Evolutionary conservation across 2,329 filamentous ascomycete species (phyloP), one percentile per base, ranked within the genome.

Genomic region (Sclerotinia sclerotiorum): DNA sequence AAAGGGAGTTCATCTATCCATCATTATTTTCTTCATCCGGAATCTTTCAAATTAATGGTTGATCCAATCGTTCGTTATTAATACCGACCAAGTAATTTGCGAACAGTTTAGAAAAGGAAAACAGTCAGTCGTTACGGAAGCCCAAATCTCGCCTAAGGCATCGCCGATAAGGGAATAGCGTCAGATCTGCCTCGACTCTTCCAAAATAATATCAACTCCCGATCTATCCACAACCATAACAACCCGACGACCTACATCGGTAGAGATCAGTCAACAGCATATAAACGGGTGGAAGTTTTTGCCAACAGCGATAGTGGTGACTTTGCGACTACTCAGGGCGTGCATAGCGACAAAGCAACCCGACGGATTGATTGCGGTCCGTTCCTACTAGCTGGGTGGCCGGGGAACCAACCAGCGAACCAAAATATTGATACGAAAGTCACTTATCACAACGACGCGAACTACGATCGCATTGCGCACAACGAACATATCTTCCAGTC

Each of bases 141-240:
- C 51, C 48, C 32, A 42, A 44, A 56, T 42, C 5, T 65, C 62
- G 62, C 62, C 35, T 65, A 46, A 21, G 56, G 55, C 15, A 21
- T 63, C 39, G 21, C 65, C 57, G 65, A 63, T 68, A 68, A 68
- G 57, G 65, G 65, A 68, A 61, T 68, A 68, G 65, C 65, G 65
- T 51, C 17, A 67, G 48, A 54, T 67, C 39, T 67, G 46, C 56
- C 55, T 67, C 65, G 65, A 63, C 57, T 57, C 46, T 55, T 55
- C 65, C 65, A 62, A 67, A 63, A 62, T 67, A 62, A 54, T 63
- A 54, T 44, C 56, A 63, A 42, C 39, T 52, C n/a, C 57, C 35
- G 39, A 48, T 52, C 46, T 44, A 62, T 52, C 29, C 52, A 65
- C 42, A 49, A 65, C 21, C 29, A 65, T 27, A 51, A 65, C 52